Evolutionary conservation across 352 stramenopile genomes (phyloP).

Genomic region (Blastocystis sp.): DNA sequence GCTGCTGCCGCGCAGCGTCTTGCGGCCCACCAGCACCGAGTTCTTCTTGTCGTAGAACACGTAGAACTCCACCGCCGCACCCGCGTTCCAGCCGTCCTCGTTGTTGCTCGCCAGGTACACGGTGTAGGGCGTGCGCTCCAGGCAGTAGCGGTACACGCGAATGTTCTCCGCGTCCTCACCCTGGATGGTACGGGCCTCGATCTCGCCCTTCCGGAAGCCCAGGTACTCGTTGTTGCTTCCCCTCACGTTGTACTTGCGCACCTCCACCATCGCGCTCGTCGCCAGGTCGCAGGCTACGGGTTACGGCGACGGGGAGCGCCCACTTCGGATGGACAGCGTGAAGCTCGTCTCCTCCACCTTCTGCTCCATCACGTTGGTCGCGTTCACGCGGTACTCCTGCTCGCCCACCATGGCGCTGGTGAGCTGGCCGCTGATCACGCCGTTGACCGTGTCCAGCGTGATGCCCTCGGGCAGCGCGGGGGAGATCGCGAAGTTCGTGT

Average conservation of each 20-base stretch:
- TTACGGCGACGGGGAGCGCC: background rate
- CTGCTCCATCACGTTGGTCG: background rate
- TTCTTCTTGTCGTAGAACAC: conserved; percentile 1
- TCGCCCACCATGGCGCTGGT: conserved; percentile 3
- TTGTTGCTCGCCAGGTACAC: background rate
- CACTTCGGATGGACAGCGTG: conserved; percentile 8
- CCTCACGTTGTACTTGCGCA: conserved; percentile 54
- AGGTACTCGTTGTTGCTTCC: conserved; percentile 20
- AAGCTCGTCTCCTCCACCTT: background rate
- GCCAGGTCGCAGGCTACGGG: background rate
- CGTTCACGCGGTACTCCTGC: conserved; percentile 29
- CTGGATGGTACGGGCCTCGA: background rate
- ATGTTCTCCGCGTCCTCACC: background rate
- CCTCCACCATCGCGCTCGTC: conserved; percentile 38
- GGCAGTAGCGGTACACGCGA: background rate
- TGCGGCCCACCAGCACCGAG: conserved; percentile 5
- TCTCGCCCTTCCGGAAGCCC: background rate
- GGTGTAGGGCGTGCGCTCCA: conserved; percentile 4
- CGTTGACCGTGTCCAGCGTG: conserved; percentile 29
- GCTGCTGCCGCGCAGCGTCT: background rate
- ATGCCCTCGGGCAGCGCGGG: conserved; percentile 30
- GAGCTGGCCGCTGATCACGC: conserved; percentile 8
- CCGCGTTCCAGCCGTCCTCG: background rate
- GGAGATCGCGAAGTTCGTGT: conserved; percentile 9
- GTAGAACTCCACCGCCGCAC: conserved; percentile 41